Base-by-base conservation (phyloP, 495 filamentous ascomycete species). In the Thozetella sp. region DNA sequence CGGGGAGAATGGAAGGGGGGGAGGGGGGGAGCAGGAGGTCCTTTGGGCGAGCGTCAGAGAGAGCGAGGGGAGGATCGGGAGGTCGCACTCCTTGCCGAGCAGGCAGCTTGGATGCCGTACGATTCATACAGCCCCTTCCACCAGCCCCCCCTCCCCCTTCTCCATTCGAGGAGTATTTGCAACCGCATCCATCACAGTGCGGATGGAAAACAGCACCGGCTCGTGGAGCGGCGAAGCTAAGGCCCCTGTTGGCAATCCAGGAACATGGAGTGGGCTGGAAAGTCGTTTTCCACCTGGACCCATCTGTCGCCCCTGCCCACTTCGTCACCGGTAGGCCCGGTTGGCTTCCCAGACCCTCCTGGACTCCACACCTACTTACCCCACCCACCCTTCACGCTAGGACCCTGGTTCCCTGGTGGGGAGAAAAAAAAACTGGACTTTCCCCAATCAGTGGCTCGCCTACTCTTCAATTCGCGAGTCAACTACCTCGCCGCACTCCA, bases 381-480 rank as follows among this genome's bases (percentile, higher is more conserved):
- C 43, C 43, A 10, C 43, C 43, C 43, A 4, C 43, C n/a, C 43
- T 19, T 19, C 43, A 15, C 43, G 11, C 3, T 48, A 10, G 9
- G n/a, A 48, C 43, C 43, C 43, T 19, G 43, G 43, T n/a, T 48
- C n/a, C n/a, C n/a, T n/a, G n/a, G n/a, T 48, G 9, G 9, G 3
- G n/a, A 13, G 43, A 9, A 20, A 48, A 48, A 48, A 9, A 20
- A 48, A 48, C 12, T 48, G 12, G 9, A 3, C 43, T 3, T 48
- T n/a, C n/a, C 43, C 43, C 30, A 37, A 37, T 37, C 30, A 17
- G 6, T 17, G 6, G 6, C 30, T 17, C 30, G 30, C 9, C 30
- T 17, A 37, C 17, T 37, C 30, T n/a, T n/a, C 43, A 48, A 48
- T 48, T 48, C 43, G 43, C 43, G 43, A 48, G 43, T 48, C 43